Conservation (phyloP, 1,284 basidiomycete species). For the Marasmius oreades region DNA sequence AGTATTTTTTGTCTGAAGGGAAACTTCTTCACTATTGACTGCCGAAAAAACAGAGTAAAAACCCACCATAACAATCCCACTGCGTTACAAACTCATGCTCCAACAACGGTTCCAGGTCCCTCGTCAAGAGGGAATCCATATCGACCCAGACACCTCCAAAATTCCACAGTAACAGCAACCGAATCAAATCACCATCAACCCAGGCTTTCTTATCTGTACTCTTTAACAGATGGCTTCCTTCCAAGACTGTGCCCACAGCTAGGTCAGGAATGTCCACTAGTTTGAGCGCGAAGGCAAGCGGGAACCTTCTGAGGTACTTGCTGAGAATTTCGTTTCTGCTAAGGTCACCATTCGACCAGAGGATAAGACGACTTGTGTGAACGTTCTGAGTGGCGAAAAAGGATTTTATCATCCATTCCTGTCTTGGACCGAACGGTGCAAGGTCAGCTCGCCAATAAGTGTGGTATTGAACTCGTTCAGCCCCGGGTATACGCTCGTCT, state of each 20-base stretch:
- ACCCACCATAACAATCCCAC: slow-evolving; percentile 93
- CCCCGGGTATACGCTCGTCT: slow-evolving; percentile 25
- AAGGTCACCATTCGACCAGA: slow-evolving; percentile 89
- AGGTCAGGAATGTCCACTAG: slow-evolving; percentile 66
- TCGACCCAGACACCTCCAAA: slow-evolving; percentile 93
- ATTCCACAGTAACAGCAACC: slow-evolving; percentile 85
- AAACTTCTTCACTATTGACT: not conserved
- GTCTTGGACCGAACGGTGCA: slow-evolving; percentile 69
- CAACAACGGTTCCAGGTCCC: slow-evolving; percentile 77
- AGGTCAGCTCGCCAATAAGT: slow-evolving; percentile 91
- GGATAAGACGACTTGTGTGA: slow-evolving; percentile 57
- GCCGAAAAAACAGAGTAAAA: slow-evolving; percentile 9
- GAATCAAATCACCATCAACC: slow-evolving; percentile 90
- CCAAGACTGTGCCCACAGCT: slow-evolving; percentile 73
- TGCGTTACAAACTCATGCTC: slow-evolving; percentile 94
- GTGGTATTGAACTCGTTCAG: slow-evolving; percentile 67
- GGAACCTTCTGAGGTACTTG: slow-evolving; percentile 59
- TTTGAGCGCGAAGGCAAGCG: slow-evolving; percentile 65
- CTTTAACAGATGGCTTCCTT: slow-evolving; percentile 54
- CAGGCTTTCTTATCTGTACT: slow-evolving; percentile 78
- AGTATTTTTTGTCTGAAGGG: slow-evolving; percentile 75
- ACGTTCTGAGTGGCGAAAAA: slow-evolving; percentile 89
- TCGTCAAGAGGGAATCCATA: slow-evolving; percentile 88
- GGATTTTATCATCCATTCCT: slow-evolving; percentile 85
- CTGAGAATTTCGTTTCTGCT: slow-evolving; percentile 55